Percentiles rank a stretch among this genome's conserved stretches.
phyloP scores from a whole-genome alignment of 495 filamentous ascomycete genomes.

The Xylaria palmicola region DNA sequence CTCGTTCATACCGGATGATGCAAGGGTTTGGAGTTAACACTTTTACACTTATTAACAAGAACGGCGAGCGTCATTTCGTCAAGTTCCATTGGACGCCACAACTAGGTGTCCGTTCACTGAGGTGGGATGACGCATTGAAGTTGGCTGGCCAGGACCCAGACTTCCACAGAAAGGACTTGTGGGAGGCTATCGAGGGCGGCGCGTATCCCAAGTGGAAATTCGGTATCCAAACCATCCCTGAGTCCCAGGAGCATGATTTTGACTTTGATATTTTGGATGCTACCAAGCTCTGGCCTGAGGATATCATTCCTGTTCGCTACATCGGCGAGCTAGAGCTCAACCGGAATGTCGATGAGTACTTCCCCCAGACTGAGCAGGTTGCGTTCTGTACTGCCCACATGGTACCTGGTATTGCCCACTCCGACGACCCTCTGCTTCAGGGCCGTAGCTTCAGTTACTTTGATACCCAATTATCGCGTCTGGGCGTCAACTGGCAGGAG shows the following conservation, averaged over 20 bases:
- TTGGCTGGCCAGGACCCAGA: constrained; percentile 80
- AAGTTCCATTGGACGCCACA: constrained; percentile 81
- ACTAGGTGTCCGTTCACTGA: constrained; percentile 77
- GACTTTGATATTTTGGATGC: constrained; percentile 90
- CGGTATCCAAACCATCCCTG: constrained; percentile 73
- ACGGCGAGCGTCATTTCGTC: constrained; percentile 72
- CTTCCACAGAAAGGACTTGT: constrained; percentile 83
- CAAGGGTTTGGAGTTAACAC: constrained; percentile 91
- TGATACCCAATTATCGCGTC: constrained; percentile 80
- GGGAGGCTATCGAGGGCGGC: constrained; percentile 74
- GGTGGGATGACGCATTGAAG: constrained; percentile 89
- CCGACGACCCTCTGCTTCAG: constrained; percentile 79
- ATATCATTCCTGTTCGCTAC: constrained; percentile 73
- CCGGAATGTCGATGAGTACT: constrained; percentile 81
- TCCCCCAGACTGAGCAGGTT: constrained; percentile 78
- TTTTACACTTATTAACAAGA: constrained; percentile 67
- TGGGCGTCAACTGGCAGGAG: constrained; percentile 84
- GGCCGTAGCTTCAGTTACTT: constrained; percentile 86
- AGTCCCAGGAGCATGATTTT: constrained; percentile 72
- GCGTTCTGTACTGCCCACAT: constrained; percentile 87
- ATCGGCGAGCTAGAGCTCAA: constrained; percentile 84
- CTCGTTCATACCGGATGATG: constrained; percentile 84
- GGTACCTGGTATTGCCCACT: constrained; percentile 85
- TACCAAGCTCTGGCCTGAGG: constrained; percentile 91
- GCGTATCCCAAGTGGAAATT: constrained; percentile 81